phyloP scores from a whole-genome alignment of 768 basidiomycete genomes.

The Crassisporium funariophilum region DNA sequence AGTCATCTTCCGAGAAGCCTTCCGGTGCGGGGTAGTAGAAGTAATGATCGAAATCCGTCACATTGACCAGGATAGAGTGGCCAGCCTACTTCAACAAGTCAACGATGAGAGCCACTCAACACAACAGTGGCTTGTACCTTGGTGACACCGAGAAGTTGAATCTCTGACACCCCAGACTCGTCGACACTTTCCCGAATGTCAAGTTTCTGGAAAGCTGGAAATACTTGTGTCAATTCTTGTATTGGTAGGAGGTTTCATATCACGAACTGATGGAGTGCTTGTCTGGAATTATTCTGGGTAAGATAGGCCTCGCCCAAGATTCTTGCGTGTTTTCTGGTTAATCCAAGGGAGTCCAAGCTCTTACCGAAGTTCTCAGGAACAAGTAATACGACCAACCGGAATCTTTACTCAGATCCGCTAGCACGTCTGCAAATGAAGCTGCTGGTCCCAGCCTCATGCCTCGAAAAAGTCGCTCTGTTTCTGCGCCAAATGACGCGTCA shows the following conservation, averaged over 20 bases:
- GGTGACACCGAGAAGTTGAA: slow-evolving; percentile 29
- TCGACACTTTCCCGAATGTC: slow-evolving; percentile 23
- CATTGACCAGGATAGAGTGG: slow-evolving; percentile 81
- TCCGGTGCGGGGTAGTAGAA: slow-evolving; percentile 87
- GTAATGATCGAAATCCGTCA: slow-evolving; percentile 84
- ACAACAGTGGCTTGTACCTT: slow-evolving; percentile 18
- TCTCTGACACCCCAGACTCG: slow-evolving; percentile 14
- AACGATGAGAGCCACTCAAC: background rate
- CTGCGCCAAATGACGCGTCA: no score
- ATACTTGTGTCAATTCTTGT: background rate
- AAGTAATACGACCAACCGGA: no score
- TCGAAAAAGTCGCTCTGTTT: no score
- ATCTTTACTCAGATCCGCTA: slow-evolving; percentile 11
- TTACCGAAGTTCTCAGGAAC: no score
- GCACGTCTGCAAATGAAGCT: slow-evolving; percentile 20
- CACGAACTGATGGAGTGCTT: background rate
- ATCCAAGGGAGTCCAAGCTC: no score
- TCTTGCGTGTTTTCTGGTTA: no score
- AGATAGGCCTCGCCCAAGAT: no score
- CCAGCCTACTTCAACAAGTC: slow-evolving; percentile 62
- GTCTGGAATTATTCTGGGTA: no score
- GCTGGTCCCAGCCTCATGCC: slow-evolving; percentile 9
- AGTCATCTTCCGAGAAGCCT: slow-evolving; percentile 68
- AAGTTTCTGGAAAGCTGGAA: slow-evolving; percentile 30
- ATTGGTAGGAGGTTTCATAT: background rate